Base-by-base conservation (phyloP, 1,284 basidiomycete species). In the Moniliella sp. region DNA sequence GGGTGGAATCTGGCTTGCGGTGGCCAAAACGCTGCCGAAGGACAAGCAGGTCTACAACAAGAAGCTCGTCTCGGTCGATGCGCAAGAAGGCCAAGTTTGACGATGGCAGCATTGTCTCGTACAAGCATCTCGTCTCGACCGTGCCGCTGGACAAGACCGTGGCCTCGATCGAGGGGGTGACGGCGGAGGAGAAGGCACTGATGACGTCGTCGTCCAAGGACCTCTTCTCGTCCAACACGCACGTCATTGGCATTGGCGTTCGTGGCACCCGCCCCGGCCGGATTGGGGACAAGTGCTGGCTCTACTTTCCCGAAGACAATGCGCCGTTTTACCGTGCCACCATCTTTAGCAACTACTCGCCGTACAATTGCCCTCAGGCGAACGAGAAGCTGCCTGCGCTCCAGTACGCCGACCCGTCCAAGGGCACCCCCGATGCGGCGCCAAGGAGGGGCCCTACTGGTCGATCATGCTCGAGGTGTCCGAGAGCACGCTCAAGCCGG, bases 261-360 rank as follows among this genome's bases (percentile, higher is more conserved):
- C 61, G 67, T 34, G 67, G 67, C 19, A 46, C 47, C 27, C 50
- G 65, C 15, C 67, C 67, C 4, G 57, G 62, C n/a, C 48, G 66
- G 15, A 68, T 68, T 32, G 66, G 66, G 18, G 66, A 67, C 56
- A 68, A 67, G 51, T 68, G 67, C 60, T 63, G 62, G 62, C 55
- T 63, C 34, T 63, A 62, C 57, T 63, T 62, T 56, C 65, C 65
- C 25, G 66, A 67, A 43, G 61, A 64, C 41, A 58, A 67, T 57
- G 63, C 63, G 27, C 67, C 67, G 23, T 69, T 67, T 60, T 69
- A 69, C 60, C 64, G 67, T 26, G 66, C 65, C 11, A 69, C 67
- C 36, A 65, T 69, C 50, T 69, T 69, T 49, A 66, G 65, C 40
- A 68, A 68, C 61, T 69, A 69, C 55, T 66, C 65, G 21, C 65